Percentiles rank a stretch among this genome's conserved stretches.
phyloP scores from a whole-genome alignment of 2,329 filamentous ascomycete genomes.

The Aureobasidium sp. region DNA sequence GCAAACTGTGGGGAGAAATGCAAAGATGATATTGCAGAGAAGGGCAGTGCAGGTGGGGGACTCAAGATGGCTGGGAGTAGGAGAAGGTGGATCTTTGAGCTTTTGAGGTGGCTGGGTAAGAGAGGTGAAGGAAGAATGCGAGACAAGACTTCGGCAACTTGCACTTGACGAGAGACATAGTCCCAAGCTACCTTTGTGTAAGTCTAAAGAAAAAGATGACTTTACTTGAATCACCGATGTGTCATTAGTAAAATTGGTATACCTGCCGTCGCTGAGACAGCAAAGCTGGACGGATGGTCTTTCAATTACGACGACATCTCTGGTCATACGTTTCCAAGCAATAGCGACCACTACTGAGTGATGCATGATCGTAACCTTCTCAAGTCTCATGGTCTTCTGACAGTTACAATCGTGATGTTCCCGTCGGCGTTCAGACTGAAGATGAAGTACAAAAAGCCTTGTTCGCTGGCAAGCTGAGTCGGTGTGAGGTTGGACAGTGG shows the following conservation, averaged over 20 bases:
- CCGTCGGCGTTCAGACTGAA: neutral
- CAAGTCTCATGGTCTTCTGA: neutral
- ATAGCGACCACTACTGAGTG: neutral
- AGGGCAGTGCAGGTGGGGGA: neutral
- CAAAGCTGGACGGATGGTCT: neutral
- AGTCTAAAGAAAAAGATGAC: neutral
- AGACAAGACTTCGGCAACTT: neutral
- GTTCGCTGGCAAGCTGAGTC: neutral
- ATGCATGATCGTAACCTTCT: neutral
- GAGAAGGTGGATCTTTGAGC: neutral
- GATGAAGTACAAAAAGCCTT: neutral
- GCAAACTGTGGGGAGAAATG: neutral
- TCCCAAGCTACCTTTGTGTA: neutral
- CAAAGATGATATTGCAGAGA: neutral
- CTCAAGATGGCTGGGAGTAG: neutral
- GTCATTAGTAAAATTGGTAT: neutral
- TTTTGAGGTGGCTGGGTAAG: neutral
- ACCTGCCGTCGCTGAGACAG: neutral
- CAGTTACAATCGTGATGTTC: neutral
- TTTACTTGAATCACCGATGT: neutral
- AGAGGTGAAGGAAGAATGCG: neutral
- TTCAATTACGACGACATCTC: neutral
- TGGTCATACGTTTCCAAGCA: neutral
- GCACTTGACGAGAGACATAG: neutral
- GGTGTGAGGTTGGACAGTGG: constrained; percentile 2